These are phyloP conservation scores for Orbilia javanica DNA, from an alignment of 2,329 filamentous ascomycete genomes.

Conservation along the genomic window DNA sequence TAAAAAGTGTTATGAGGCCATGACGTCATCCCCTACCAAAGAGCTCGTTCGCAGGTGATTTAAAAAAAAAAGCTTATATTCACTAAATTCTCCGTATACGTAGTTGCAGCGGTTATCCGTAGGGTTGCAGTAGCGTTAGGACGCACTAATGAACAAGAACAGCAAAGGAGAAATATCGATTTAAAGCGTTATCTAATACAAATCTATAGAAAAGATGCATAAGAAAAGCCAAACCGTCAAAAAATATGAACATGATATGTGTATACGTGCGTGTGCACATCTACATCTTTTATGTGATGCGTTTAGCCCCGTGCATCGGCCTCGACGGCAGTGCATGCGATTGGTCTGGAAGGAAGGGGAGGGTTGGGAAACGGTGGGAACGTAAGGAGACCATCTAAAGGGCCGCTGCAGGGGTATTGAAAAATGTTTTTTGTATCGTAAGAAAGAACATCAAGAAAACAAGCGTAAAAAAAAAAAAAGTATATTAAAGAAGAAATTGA, in stretches of 20 bases:
- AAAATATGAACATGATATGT: background rate
- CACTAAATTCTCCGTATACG: too few relatives aligned
- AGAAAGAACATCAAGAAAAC: background rate
- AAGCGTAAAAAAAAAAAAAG: background rate
- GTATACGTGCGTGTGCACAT: background rate
- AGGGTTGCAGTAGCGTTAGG: too few relatives aligned
- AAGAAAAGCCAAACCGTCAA: background rate
- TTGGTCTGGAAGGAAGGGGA: background rate
- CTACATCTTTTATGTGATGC: background rate
- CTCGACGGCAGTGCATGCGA: background rate
- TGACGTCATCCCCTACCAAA: background rate
- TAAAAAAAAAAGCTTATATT: background rate
- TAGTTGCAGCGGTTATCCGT: too few relatives aligned
- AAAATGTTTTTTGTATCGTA: background rate
- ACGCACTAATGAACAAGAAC: too few relatives aligned
- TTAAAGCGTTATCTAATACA: background rate
- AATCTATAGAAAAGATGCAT: background rate
- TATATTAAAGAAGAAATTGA: background rate
- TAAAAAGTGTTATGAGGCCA: background rate
- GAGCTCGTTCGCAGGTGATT: background rate
- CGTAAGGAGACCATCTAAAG: background rate
- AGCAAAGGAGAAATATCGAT: too few relatives aligned
- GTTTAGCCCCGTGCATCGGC: background rate
- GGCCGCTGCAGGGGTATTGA: constrained; percentile 10
- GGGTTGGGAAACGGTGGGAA: background rate